Evolutionary conservation across 805 yeast genomes (phyloP).

Genomic region (Monosporozyma servazzii): DNA sequence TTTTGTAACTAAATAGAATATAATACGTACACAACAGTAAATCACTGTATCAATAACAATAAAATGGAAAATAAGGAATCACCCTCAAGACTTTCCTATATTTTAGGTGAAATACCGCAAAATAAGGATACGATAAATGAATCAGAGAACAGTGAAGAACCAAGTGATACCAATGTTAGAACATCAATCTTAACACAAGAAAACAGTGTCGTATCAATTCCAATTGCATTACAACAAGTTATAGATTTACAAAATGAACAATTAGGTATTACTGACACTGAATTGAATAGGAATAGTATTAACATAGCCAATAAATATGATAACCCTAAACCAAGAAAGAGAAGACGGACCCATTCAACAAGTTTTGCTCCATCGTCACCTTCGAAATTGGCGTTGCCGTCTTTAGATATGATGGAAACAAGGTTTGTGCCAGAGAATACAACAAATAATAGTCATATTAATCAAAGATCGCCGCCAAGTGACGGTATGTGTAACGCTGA

Average conservation of each 20-base stretch:
- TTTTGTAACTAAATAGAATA: neutral
- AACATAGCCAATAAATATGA: neutral
- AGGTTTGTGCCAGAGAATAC: neutral
- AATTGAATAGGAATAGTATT: no score
- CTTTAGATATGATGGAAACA: neutral
- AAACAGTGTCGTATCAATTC: neutral
- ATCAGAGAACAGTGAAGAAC: neutral
- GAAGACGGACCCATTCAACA: neutral
- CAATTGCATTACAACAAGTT: neutral
- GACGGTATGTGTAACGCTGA: neutral
- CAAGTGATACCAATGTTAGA: neutral
- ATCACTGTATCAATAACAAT: neutral
- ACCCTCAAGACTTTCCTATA: neutral
- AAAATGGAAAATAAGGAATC: neutral
- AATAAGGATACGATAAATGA: neutral
- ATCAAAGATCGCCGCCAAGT: neutral
- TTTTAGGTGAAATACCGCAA: neutral
- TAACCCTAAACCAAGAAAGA: neutral
- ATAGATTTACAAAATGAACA: conserved; percentile 1
- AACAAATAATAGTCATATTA: neutral
- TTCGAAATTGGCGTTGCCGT: neutral
- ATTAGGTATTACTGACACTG: neutral
- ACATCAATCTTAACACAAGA: neutral
- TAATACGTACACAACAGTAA: neutral
- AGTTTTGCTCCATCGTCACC: neutral